These are phyloP conservation scores for Pestalotiopsis sp. DNA, from an alignment of 2,329 filamentous ascomycete species.

Conservation along the genomic window DNA sequence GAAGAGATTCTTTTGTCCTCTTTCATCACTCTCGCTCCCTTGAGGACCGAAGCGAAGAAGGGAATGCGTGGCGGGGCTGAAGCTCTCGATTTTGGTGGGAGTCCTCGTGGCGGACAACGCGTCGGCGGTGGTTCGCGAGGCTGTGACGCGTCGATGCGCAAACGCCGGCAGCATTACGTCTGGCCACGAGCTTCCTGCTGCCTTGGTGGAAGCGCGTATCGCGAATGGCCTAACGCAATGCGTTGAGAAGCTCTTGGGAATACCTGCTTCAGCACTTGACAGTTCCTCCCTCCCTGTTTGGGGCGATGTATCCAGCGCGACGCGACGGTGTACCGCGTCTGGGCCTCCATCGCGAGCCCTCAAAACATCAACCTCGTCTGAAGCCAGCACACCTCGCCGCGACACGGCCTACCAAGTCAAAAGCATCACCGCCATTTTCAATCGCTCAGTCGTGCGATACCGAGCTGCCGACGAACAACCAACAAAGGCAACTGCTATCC, in stretches of 20 bases:
- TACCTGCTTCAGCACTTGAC: too few relatives aligned
- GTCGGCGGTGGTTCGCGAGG: neutral
- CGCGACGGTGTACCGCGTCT: too few relatives aligned
- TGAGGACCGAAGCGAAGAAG: conserved; percentile 54
- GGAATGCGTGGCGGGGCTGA: conserved; percentile 21
- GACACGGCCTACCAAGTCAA: too few relatives aligned
- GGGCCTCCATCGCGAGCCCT: too few relatives aligned
- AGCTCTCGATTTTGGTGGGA: neutral
- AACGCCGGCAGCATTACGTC: neutral
- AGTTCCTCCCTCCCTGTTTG: too few relatives aligned
- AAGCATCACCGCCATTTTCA: too few relatives aligned
- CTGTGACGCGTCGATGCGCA: neutral
- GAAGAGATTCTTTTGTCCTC: conserved; percentile 35
- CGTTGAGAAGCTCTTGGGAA: neutral
- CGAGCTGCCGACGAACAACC: too few relatives aligned
- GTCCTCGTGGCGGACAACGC: neutral
- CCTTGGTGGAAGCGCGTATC: neutral
- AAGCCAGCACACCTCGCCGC: too few relatives aligned
- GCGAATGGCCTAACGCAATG: neutral
- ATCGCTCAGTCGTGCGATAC: too few relatives aligned
- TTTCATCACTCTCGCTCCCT: conserved; percentile 56
- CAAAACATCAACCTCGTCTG: too few relatives aligned
- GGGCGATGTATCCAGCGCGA: too few relatives aligned
- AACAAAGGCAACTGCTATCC: too few relatives aligned
- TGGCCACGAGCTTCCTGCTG: neutral